These are phyloP conservation scores for Pleurozium schreberi DNA, from an alignment of 225 moss, liverwort and hornwort species.

Conservation along the genomic window DNA sequence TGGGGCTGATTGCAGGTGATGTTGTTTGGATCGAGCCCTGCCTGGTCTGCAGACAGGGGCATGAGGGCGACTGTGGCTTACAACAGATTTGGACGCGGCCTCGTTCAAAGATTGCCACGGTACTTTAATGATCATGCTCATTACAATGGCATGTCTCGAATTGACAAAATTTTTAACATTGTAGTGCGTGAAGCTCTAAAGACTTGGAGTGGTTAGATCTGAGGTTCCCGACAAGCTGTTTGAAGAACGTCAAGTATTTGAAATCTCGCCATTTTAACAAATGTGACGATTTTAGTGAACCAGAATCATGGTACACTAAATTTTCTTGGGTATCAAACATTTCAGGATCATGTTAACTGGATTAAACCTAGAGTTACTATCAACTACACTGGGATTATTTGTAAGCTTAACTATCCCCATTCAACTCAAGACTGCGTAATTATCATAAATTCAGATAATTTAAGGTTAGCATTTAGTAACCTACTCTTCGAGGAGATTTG, in stretches of 20 bases:
- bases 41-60: constrained; percentile 1
- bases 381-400: neutral
- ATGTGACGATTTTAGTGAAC: neutral
- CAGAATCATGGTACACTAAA: neutral
- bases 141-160: neutral
- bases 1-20: constrained; percentile 1
- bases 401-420: no score
- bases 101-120: constrained; percentile 31
- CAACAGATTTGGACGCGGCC: constrained; percentile 32
- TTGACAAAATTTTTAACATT: no score
- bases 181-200: no score
- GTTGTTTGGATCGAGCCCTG: constrained; percentile 29
- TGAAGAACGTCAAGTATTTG: neutral
- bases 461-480: neutral
- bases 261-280: neutral
- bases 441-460: neutral
- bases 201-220: neutral
- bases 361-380: neutral
- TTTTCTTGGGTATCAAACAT: neutral
- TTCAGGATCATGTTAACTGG: neutral
- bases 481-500: neutral
- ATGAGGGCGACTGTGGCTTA: constrained; percentile 35
- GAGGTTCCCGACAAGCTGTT: neutral
- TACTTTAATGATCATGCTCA: neutral
- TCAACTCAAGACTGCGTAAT: neutral